phyloP scores from a whole-genome alignment of 139 green algal genomes.

The Chlamydomonas schloesseri region DNA sequence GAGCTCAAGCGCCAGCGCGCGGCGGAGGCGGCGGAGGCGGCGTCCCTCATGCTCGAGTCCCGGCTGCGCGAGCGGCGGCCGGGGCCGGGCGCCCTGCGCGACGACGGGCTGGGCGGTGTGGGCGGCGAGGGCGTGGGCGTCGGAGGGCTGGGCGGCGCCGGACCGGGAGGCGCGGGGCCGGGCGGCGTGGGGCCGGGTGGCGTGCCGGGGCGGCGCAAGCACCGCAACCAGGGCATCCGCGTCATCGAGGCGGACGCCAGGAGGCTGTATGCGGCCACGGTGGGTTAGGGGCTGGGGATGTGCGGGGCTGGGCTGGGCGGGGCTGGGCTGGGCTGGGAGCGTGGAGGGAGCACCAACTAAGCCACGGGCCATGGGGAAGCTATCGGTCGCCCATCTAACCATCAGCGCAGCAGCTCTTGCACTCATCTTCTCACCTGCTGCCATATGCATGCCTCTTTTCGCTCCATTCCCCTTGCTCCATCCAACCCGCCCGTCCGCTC shows the following conservation, averaged over 20 bases:
- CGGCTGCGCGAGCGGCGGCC: conserved; percentile 35
- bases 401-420: too few relatives aligned
- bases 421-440: too few relatives aligned
- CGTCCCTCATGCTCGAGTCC: conserved; percentile 22
- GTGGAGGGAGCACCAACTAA: too few relatives aligned
- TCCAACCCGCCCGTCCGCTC: neutral
- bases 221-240: conserved; percentile 26
- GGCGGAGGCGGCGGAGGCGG: neutral
- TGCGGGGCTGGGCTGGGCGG: neutral
- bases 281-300: neutral
- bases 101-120: neutral
- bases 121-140: neutral
- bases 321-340: neutral
- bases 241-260: conserved; percentile 27
- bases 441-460: too few relatives aligned
- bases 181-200: neutral
- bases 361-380: too few relatives aligned
- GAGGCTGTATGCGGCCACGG: conserved; percentile 30
- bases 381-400: too few relatives aligned
- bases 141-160: neutral
- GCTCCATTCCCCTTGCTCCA: too few relatives aligned
- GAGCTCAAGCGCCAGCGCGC: conserved; percentile 3
- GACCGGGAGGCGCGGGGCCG: too few relatives aligned
- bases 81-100: conserved; percentile 4
- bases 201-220: conserved; percentile 20